Evolutionary conservation across 1,139 yeast genomes (phyloP), one percentile per base, ranked within the genome.

Genomic region (Candida pseudoviswanathii): DNA sequence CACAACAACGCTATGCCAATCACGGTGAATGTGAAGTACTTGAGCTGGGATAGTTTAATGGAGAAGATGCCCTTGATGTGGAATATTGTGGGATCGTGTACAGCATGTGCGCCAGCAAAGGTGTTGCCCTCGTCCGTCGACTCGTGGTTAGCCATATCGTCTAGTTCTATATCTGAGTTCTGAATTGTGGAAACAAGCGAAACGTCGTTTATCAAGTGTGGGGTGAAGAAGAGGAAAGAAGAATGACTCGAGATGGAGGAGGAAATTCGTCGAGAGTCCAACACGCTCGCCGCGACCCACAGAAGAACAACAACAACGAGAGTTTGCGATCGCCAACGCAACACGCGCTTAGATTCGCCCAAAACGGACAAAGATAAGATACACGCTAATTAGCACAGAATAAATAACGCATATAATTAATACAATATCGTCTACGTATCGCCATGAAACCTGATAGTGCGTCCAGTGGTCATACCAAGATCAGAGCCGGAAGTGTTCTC

Each of bases 1-100:
- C 98, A 94, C 39, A 94, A 75, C 36, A 88, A 71, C 0, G 94
- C 86, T 5, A 87, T 71, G 0, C 97, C 97, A 8, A 89, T 77
- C n/a, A 81, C 58, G 30, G 85, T 64, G 60, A 86, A 89, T 0
- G 95, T 81, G 21, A 78, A 43, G 61, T 89, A 89, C 47, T 78
- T 78, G 25, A 84, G 63, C 48, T 69, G 73, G 1, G 77, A 66
- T 16, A 78, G 58, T 24, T 59, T 58, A 38, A 70, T 33, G 30
- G 54, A 49, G 32, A 57, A 34, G 11, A 54, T 54, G 29, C 55
- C 51, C 3, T 58, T 45, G 25, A 68, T 16, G 41, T 51, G 56
- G 8, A 70, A 55, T 16, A 70, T 64, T 37, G 64, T 63, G 2
- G 73, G 73, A 54, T 70, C 72, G 47, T 46, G 50, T 27, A n/a